A percentile compares a stretch with the other conserved stretches of the same genome.
These are phyloP conservation scores for Tolypocladium sp. DNA, from an alignment of 2,329 filamentous ascomycete genomes.

Conservation along the genomic window DNA sequence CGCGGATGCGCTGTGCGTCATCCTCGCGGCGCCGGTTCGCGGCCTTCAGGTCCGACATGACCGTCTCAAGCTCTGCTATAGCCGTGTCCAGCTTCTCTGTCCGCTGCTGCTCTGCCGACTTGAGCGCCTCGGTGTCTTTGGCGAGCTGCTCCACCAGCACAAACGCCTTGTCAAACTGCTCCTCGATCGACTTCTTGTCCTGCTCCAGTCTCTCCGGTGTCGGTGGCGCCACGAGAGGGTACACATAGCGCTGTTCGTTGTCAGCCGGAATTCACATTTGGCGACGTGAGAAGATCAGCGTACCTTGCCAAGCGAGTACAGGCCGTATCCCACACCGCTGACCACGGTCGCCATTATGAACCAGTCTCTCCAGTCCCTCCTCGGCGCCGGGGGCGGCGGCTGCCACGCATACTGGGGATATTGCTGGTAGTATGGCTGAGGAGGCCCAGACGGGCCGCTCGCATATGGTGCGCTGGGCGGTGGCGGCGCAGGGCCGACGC, in stretches of 20 bases:
- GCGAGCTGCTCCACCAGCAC: slow-evolving; percentile 83
- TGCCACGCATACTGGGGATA: slow-evolving; percentile 50
- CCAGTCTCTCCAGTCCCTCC: slow-evolving; percentile 94
- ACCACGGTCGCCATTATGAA: slow-evolving; percentile 99
- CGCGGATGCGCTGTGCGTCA: slow-evolving; percentile 74
- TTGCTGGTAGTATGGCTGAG: slow-evolving; percentile 36
- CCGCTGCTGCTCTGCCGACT: slow-evolving; percentile 74
- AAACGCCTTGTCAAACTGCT: slow-evolving; percentile 89
- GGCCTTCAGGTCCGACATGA: slow-evolving; percentile 72
- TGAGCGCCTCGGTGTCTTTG: slow-evolving; percentile 81
- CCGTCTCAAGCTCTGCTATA: slow-evolving; percentile 73
- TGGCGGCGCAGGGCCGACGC: slow-evolving; percentile 37
- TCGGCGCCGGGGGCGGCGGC: slow-evolving; percentile 52
- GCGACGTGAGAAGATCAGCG: slow-evolving; percentile 1
- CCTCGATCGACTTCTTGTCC: slow-evolving; percentile 88
- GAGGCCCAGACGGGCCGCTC: slow-evolving; percentile 31
- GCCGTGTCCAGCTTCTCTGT: slow-evolving; percentile 77
- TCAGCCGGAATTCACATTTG: not conserved
- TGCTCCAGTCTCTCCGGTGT: slow-evolving; percentile 89
- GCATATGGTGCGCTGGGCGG: slow-evolving; percentile 29
- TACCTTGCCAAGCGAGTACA: slow-evolving; percentile 83
- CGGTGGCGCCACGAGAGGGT: slow-evolving; percentile 83
- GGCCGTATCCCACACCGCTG: slow-evolving; percentile 77
- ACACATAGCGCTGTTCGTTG: slow-evolving; percentile 65
- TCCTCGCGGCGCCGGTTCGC: slow-evolving; percentile 76